Percentiles rank a stretch among this genome's conserved stretches.
phyloP scores from a whole-genome alignment of 2,329 filamentous ascomycete genomes.

The Lecanicillium sp. region DNA sequence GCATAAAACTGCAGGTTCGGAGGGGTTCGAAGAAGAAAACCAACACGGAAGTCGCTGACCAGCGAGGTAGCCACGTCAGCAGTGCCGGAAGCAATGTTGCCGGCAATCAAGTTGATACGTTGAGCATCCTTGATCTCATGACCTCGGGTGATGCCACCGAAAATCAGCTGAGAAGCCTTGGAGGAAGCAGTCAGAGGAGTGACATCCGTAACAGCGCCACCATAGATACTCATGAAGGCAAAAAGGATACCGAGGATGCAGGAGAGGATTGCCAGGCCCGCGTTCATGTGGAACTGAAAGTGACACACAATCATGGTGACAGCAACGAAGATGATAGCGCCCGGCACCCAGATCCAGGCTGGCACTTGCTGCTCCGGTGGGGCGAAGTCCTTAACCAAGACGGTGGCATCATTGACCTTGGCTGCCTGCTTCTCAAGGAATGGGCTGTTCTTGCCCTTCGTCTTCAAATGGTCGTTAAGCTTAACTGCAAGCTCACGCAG shows the following conservation, averaged over 20 bases:
- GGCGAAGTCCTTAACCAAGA: conserved; percentile 30
- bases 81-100: conserved; percentile 47
- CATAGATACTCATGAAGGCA: conserved; percentile 34
- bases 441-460: conserved; percentile 20
- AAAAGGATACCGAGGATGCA: conserved; percentile 45
- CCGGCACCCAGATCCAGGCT: conserved; percentile 43
- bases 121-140: conserved; percentile 46
- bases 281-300: conserved; percentile 42
- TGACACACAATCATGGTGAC: conserved; percentile 43
- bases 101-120: conserved; percentile 58
- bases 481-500: conserved; percentile 20
- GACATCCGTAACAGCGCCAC: conserved; percentile 41
- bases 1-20: conserved; percentile 60
- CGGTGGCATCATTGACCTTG: conserved; percentile 21
- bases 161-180: conserved; percentile 58
- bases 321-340: conserved; percentile 38
- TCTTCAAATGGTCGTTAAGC: conserved; percentile 22
- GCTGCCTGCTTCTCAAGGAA: conserved; percentile 29
- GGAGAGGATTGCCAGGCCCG: conserved; percentile 42
- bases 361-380: conserved; percentile 38
- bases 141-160: conserved; percentile 54
- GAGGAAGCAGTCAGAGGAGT: conserved; percentile 54
- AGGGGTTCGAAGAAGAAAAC: conserved; percentile 58
- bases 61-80: conserved; percentile 46
- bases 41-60: conserved; percentile 58